phyloP scores from a whole-genome alignment of 1,284 basidiomycete species.

The Hypsizygus ulmarius region DNA sequence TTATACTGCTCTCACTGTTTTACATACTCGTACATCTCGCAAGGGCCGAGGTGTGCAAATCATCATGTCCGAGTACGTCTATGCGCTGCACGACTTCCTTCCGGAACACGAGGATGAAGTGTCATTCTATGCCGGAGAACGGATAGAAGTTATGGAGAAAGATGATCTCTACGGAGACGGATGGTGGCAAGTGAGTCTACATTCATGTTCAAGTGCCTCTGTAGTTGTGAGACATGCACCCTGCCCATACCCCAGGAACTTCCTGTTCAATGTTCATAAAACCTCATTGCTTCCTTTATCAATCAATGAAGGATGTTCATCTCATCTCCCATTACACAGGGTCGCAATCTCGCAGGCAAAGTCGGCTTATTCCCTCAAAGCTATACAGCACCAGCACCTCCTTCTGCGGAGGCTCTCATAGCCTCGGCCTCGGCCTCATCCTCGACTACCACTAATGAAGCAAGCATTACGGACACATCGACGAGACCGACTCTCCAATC shows the following conservation, averaged over 20 bases:
- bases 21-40: too few species aligned
- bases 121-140: slow-evolving; percentile 81
- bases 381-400: slow-evolving; percentile 74
- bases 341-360: slow-evolving; percentile 80
- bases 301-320: slow-evolving; percentile 4
- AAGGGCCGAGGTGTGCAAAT: background rate
- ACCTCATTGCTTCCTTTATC: background rate
- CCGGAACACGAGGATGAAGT: slow-evolving; percentile 97
- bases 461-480: slow-evolving; percentile 25
- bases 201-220: background rate
- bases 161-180: slow-evolving; percentile 95
- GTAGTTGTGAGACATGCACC: background rate
- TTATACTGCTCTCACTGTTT: too few species aligned
- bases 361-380: slow-evolving; percentile 89
- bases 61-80: slow-evolving; percentile 57
- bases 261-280: background rate
- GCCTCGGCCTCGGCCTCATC: slow-evolving; percentile 24
- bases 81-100: slow-evolving; percentile 81
- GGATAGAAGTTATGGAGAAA: slow-evolving; percentile 87
- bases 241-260: background rate
- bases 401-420: slow-evolving; percentile 25
- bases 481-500: slow-evolving; percentile 35
- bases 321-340: slow-evolving; percentile 45
- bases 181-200: slow-evolving; percentile 91
- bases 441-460: slow-evolving; percentile 20